Conservation (phyloP, 2,329 filamentous ascomycete species). For the Macrophomina tecta region DNA sequence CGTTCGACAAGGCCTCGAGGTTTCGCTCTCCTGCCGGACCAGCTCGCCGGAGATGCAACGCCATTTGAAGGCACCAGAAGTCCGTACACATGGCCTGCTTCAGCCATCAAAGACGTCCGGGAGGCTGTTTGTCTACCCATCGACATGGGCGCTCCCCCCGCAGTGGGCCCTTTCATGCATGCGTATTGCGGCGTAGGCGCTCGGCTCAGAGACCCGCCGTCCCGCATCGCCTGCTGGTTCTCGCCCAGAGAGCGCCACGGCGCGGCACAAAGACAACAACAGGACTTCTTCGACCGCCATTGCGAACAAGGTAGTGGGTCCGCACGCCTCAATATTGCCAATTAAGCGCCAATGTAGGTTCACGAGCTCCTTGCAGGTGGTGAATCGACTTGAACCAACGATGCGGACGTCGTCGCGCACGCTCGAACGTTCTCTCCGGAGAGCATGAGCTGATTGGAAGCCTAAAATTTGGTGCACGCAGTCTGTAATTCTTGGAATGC, state of each 20-base stretch:
- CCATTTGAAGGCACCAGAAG: neutral
- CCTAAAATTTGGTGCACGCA: no score
- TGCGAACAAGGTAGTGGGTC: neutral
- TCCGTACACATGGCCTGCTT: neutral
- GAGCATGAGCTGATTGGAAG: no score
- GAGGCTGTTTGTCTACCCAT: neutral
- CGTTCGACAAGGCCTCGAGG: neutral
- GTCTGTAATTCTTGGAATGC: no score
- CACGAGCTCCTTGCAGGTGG: neutral
- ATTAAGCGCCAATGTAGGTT: neutral
- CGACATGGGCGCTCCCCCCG: neutral
- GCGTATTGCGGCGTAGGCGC: neutral
- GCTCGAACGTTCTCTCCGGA: no score
- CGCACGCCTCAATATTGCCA: neutral
- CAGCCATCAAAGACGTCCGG: neutral
- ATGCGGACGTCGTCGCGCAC: neutral
- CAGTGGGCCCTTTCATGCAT: neutral
- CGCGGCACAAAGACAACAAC: neutral
- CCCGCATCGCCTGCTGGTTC: neutral
- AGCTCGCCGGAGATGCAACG: neutral
- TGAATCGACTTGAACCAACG: neutral
- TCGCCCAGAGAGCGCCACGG: neutral
- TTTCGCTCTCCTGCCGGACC: neutral
- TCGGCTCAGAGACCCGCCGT: neutral
- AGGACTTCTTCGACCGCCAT: neutral